Evolutionary conservation across 1,284 basidiomycete species (phyloP).

Genomic region (Coniferiporia weirii): DNA sequence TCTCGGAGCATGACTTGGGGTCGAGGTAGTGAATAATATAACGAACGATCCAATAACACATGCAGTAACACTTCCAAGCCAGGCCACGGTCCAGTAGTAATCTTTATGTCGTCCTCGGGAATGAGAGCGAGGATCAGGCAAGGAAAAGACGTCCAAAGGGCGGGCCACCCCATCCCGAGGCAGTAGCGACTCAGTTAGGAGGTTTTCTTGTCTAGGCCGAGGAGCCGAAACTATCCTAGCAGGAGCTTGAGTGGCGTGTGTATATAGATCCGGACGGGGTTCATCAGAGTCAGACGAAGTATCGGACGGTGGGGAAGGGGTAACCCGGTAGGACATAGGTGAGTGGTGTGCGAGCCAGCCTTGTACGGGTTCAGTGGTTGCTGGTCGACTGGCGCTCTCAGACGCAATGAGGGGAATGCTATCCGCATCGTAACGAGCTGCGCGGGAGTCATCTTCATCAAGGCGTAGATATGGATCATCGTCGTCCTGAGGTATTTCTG

Average conservation of each 20-base stretch:
- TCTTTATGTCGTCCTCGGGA: slow-evolving; percentile 63
- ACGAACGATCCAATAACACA: slow-evolving; percentile 60
- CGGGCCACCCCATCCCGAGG: slow-evolving; percentile 59
- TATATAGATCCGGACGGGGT: slow-evolving; percentile 34
- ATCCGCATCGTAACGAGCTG: slow-evolving; percentile 39
- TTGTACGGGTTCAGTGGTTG: slow-evolving; percentile 32
- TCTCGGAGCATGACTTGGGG: slow-evolving; percentile 36
- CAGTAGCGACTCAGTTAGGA: slow-evolving; percentile 66
- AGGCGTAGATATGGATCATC: slow-evolving; percentile 73
- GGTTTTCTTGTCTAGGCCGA: slow-evolving; percentile 29
- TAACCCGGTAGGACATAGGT: slow-evolving; percentile 38
- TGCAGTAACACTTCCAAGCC: slow-evolving; percentile 52
- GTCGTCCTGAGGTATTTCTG: slow-evolving; percentile 38
- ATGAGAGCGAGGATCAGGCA: slow-evolving; percentile 66
- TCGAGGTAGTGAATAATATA: slow-evolving; percentile 48
- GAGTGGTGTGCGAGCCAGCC: slow-evolving; percentile 75
- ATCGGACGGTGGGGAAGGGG: slow-evolving; percentile 41
- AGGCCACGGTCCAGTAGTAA: slow-evolving; percentile 62
- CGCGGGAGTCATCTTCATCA: slow-evolving; percentile 45
- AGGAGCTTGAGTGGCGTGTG: slow-evolving; percentile 25
- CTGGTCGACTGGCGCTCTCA: slow-evolving; percentile 23
- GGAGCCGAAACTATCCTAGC: slow-evolving; percentile 30
- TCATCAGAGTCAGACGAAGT: slow-evolving; percentile 43
- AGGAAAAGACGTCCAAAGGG: slow-evolving; percentile 61
- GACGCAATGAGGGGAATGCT: slow-evolving; percentile 49